These are phyloP conservation scores for Mycena galopus DNA, from an alignment of 768 basidiomycete species.

Conservation along the genomic window DNA sequence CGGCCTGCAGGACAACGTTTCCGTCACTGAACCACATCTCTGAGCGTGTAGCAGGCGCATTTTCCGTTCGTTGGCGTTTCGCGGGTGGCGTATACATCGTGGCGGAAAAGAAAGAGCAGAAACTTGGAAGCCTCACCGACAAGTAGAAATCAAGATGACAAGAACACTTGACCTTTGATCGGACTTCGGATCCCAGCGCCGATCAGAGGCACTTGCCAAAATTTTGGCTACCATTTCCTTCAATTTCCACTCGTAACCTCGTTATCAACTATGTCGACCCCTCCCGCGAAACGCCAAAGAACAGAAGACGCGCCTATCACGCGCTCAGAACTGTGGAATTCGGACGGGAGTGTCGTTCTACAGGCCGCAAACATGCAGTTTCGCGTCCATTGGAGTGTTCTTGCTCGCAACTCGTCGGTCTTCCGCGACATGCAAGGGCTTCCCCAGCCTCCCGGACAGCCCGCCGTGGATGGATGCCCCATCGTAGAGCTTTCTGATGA, in stretches of 20 bases:
- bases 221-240: too few relatives aligned
- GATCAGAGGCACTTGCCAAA: too few relatives aligned
- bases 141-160: too few relatives aligned
- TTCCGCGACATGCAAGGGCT: neutral
- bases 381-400: neutral
- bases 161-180: too few relatives aligned
- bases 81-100: neutral
- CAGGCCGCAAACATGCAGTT: neutral
- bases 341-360: neutral
- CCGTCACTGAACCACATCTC: neutral
- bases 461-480: neutral
- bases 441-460: neutral
- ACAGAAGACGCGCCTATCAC: too few relatives aligned
- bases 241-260: too few relatives aligned
- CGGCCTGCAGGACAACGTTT: neutral
- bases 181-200: too few relatives aligned
- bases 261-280: neutral
- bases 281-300: too few relatives aligned
- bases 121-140: neutral
- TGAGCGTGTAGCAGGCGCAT: neutral
- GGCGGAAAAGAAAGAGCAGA: neutral
- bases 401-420: neutral
- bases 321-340: too few relatives aligned
- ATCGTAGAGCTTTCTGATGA: neutral
- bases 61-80: neutral